Evolutionary conservation across 306 rosid species (phyloP).

Genomic region (Castanea crenata): DNA sequence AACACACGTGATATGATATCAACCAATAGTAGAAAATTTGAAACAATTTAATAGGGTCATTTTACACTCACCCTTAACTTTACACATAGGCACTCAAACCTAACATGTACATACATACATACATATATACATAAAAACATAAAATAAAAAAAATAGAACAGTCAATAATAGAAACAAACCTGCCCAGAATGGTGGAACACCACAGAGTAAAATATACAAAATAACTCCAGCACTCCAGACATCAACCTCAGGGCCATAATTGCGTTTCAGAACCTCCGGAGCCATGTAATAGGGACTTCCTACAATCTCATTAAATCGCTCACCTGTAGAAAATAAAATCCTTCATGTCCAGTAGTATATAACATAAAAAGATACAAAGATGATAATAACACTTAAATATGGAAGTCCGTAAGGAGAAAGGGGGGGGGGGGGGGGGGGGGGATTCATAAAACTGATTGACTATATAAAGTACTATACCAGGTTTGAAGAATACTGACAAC

Average conservation of each 20-base stretch:
- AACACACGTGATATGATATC: neutral
- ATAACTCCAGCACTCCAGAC: constrained; percentile 94
- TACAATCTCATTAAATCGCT: constrained; percentile 55
- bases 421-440: neutral
- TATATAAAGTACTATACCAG: constrained; percentile 33
- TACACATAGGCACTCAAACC: neutral
- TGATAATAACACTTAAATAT: neutral
- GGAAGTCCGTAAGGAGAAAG: neutral
- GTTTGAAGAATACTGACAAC: constrained; percentile 49
- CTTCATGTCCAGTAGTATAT: neutral
- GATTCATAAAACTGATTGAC: neutral
- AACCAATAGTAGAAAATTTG: neutral
- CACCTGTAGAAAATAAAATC: constrained; percentile 32
- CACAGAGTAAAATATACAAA: constrained; percentile 74
- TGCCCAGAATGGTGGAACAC: constrained; percentile 94
- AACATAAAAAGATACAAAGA: neutral
- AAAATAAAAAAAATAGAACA: neutral
- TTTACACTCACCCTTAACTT: neutral
- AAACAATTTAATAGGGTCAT: neutral
- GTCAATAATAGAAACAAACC: constrained; percentile 41
- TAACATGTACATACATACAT: neutral
- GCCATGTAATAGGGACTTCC: constrained; percentile 94
- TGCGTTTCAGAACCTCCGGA: constrained; percentile 78
- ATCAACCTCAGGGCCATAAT: constrained; percentile 82
- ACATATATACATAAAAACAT: neutral